Evolutionary conservation across 495 filamentous ascomycete species (phyloP).

Genomic region (Zalerion maritima): DNA sequence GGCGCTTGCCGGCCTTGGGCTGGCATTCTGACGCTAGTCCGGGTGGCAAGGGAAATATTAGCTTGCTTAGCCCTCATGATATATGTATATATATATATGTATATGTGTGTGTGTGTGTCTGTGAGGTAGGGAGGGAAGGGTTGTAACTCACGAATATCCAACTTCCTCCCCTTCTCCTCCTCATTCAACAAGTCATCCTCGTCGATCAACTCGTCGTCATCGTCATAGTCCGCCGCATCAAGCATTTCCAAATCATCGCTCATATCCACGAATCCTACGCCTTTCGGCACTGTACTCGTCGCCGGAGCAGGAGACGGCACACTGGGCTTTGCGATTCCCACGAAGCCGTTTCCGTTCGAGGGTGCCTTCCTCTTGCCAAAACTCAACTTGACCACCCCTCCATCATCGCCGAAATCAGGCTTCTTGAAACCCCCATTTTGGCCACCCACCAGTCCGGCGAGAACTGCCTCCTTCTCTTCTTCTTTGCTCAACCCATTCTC

Average conservation of each 20-base stretch:
- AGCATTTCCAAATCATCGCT: conserved; percentile 48
- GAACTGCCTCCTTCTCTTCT: conserved; percentile 53
- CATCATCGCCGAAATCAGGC: conserved; percentile 45
- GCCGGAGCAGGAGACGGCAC: conserved; percentile 10
- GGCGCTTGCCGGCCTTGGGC: conserved; percentile 69
- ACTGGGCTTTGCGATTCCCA: conserved; percentile 8
- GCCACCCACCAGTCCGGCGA: conserved; percentile 62
- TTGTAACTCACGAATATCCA: conserved; percentile 69
- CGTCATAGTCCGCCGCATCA: conserved; percentile 37
- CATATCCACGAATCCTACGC: conserved; percentile 61
- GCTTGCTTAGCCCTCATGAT: conserved; percentile 6
- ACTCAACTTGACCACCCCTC: conserved; percentile 54
- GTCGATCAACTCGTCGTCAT: conserved; percentile 75
- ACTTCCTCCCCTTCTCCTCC: conserved; percentile 58
- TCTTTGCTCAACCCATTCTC: conserved; percentile 25
- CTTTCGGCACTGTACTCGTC: conserved; percentile 25
- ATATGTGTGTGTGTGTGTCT: too few relatives aligned
- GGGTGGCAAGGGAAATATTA: conserved; percentile 8
- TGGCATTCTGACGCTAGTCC: conserved; percentile 70
- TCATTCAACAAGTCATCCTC: conserved; percentile 75
- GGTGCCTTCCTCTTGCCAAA: conserved; percentile 48
- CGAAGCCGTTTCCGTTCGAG: conserved; percentile 11
- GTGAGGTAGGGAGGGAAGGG: too few relatives aligned
- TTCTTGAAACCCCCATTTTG: conserved; percentile 51
- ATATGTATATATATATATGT: neutral